phyloP scores from a whole-genome alignment of 352 stramenopile species.

The Phytophthora pluvialis region DNA sequence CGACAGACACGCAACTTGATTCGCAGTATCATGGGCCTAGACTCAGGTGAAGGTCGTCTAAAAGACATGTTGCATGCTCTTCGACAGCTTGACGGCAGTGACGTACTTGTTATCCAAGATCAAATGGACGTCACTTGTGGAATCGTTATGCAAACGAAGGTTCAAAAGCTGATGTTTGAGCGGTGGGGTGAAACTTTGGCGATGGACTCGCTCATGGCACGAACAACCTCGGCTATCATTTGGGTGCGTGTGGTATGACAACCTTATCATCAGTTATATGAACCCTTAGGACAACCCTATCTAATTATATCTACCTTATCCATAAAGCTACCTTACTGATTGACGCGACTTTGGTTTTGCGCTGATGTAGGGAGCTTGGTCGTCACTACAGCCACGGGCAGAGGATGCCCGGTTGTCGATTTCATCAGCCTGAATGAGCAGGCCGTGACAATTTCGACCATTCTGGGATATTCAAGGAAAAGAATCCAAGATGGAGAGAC shows the following conservation, averaged over 20 bases:
- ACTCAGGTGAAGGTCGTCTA: slow-evolving; percentile 6
- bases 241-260: slow-evolving; percentile 23
- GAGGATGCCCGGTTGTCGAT: neutral
- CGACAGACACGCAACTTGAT: neutral
- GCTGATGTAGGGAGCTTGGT: neutral
- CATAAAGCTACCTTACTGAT: neutral
- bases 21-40: neutral
- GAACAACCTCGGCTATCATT: slow-evolving; percentile 34
- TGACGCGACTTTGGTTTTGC: no score
- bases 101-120: slow-evolving; percentile 28
- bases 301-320: neutral
- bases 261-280: neutral
- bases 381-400: neutral
- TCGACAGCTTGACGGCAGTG: slow-evolving; percentile 15
- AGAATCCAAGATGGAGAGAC: neutral
- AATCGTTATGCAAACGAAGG: slow-evolving; percentile 19
- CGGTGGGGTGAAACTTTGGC: slow-evolving; percentile 24
- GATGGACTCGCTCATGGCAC: slow-evolving; percentile 35
- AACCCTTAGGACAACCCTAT: neutral
- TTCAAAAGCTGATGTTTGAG: slow-evolving; percentile 30
- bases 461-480: neutral
- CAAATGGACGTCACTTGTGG: slow-evolving; percentile 19
- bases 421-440: slow-evolving; percentile 1
- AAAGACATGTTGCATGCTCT: slow-evolving; percentile 21
- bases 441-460: neutral